Percentiles rank a stretch among this genome's conserved stretches.
These are phyloP conservation scores for Zygosaccharomyces bailii DNA, from an alignment of 805 yeast genomes.

Conservation along the genomic window DNA sequence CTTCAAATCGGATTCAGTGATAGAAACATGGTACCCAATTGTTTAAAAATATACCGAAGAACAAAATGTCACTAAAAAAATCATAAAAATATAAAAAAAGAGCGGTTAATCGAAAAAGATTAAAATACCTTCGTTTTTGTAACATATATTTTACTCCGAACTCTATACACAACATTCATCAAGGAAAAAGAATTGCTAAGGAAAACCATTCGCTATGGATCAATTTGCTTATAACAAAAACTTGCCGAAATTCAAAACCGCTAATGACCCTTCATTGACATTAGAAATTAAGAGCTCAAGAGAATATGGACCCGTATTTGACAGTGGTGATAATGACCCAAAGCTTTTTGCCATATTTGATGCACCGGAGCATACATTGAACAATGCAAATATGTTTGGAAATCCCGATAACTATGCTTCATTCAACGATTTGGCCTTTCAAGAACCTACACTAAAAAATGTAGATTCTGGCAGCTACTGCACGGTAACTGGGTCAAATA, in stretches of 20 bases:
- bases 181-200: neutral
- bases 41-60: neutral
- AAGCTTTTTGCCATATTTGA: constrained; percentile 14
- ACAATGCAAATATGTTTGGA: constrained; percentile 6
- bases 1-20: too few species aligned
- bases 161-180: neutral
- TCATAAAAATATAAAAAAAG: constrained; percentile 4
- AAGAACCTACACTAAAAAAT: neutral
- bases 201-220: constrained; percentile 7
- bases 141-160: neutral
- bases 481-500: constrained; percentile 11
- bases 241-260: constrained; percentile 1
- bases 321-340: constrained; percentile 11
- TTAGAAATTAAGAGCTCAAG: constrained; percentile 6
- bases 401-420: constrained; percentile 5
- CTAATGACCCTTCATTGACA: constrained; percentile 12
- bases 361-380: constrained; percentile 9
- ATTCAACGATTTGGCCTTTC: constrained; percentile 6
- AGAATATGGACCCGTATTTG: constrained; percentile 9
- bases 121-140: constrained; percentile 2
- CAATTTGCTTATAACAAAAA: constrained; percentile 8
- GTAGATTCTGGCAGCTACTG: constrained; percentile 12
- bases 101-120: constrained; percentile 6
- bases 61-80: neutral
- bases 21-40: constrained; percentile 2